phyloP scores from a whole-genome alignment of 768 basidiomycete genomes.

The Naganishia vaughanmartiniae region DNA sequence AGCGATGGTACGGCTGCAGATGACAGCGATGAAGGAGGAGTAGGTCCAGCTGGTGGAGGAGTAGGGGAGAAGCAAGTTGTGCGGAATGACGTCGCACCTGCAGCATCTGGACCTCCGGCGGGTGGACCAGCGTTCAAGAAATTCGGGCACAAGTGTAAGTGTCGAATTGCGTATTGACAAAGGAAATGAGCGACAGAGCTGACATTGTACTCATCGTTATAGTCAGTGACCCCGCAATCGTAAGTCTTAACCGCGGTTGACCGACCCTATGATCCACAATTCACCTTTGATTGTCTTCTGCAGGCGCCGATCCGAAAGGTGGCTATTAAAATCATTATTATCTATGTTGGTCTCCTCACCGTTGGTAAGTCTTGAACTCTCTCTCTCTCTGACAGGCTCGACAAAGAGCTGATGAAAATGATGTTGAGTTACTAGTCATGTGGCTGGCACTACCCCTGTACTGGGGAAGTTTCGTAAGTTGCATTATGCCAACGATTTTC shows the following conservation, averaged over 20 bases:
- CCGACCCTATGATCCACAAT: neutral
- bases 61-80: neutral
- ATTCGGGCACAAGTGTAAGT: conserved; percentile 19
- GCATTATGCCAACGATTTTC: conserved; percentile 44
- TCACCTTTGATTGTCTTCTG: neutral
- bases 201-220: neutral
- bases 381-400: neutral
- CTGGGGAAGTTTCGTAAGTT: conserved; percentile 44
- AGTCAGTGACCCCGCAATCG: conserved; percentile 31
- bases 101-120: neutral
- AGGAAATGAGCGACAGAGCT: neutral
- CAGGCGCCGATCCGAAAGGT: conserved; percentile 28
- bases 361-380: neutral
- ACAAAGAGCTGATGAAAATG: conserved; percentile 34
- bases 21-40: neutral
- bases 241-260: neutral
- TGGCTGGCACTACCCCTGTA: conserved; percentile 55
- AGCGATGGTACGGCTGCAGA: conserved; percentile 9
- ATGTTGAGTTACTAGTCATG: conserved; percentile 47
- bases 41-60: no score
- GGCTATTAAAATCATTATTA: conserved; percentile 46
- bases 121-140: conserved; percentile 8
- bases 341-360: conserved; percentile 42
- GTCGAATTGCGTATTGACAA: neutral
- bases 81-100: neutral